Conservation (phyloP, 768 basidiomycete genomes). For the Leccinellum luteum region DNA sequence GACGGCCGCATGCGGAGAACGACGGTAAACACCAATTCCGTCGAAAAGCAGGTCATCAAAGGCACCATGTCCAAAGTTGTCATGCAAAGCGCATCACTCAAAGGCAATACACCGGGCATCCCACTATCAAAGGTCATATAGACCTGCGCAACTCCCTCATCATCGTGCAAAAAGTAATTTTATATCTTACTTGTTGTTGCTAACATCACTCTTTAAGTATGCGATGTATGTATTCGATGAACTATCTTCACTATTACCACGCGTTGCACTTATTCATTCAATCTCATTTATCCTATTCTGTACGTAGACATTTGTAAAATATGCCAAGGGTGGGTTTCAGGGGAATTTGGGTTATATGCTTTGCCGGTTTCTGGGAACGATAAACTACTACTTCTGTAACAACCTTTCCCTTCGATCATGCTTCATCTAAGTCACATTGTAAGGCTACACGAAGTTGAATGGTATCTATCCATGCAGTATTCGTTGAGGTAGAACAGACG, state of each 20-base stretch:
- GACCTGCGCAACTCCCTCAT: neutral
- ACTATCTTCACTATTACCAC: neutral
- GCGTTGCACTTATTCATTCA: slow-evolving; percentile 12
- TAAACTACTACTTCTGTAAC: too few species aligned
- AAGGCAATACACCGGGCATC: slow-evolving; percentile 5
- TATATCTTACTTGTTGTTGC: slow-evolving; percentile 4
- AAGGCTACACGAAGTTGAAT: too few species aligned
- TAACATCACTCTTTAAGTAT: slow-evolving; percentile 8
- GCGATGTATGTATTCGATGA: slow-evolving; percentile 10
- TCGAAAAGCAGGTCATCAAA: slow-evolving; percentile 52
- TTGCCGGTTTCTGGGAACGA: neutral
- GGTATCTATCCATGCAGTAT: too few species aligned
- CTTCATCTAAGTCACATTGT: too few species aligned
- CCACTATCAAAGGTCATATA: slow-evolving; percentile 16
- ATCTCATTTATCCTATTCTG: slow-evolving; percentile 1
- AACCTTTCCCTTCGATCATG: too few species aligned
- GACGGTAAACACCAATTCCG: slow-evolving; percentile 34
- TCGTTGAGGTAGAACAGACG: too few species aligned
- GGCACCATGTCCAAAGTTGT: slow-evolving; percentile 55
- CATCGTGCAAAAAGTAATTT: slow-evolving; percentile 17
- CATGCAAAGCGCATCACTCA: slow-evolving; percentile 24
- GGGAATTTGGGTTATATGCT: neutral
- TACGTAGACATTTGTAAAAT: slow-evolving; percentile 20
- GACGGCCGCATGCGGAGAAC: slow-evolving; percentile 42
- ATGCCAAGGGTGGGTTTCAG: neutral